These are phyloP conservation scores for Tetradesmus lagerheimii DNA, from an alignment of 139 green algal species.

Conservation along the genomic window DNA sequence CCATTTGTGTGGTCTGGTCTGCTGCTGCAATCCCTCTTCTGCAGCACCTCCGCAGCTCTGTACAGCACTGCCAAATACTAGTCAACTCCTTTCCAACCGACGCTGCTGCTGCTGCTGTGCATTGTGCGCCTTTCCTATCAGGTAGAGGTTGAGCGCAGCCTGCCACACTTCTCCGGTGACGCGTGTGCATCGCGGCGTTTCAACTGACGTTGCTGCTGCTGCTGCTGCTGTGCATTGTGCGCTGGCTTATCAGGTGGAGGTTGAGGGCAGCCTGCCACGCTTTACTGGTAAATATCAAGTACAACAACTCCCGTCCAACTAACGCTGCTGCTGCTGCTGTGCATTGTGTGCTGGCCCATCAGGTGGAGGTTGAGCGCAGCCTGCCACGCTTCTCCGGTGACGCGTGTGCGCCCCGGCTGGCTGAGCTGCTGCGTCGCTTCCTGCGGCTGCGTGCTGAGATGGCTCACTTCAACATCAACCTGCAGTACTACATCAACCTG, in stretches of 20 bases:
- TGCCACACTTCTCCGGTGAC: conserved; percentile 40
- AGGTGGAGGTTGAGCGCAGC: conserved; percentile 62
- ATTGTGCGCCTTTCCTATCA: not conserved
- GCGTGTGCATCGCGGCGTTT: not conserved
- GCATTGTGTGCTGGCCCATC: not conserved
- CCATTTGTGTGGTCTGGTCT: too few relatives aligned
- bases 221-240: not conserved
- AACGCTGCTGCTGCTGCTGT: conserved; percentile 10
- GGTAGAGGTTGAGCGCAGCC: conserved; percentile 60
- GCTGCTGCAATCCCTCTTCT: too few relatives aligned
- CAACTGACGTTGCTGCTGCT: too few relatives aligned
- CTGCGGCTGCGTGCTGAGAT: conserved; percentile 88
- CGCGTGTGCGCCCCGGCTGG: not conserved
- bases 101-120: conserved; percentile 11
- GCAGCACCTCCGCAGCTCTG: too few relatives aligned
- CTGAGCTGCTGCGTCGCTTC: conserved; percentile 67
- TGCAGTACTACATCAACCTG: conserved; percentile 96
- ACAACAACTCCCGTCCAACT: too few relatives aligned
- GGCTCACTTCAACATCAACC: conserved; percentile 89
- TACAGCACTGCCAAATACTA: too few relatives aligned
- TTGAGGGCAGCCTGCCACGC: conserved; percentile 55
- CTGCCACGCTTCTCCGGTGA: conserved; percentile 42
- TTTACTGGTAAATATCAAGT: not conserved
- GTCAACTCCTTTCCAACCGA: too few relatives aligned
- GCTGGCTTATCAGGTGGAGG: conserved; percentile 49